Percentiles rank a stretch among this genome's conserved stretches.
Evolutionary conservation across 2,329 filamentous ascomycete species (phyloP).

Genomic region (Emmonsiellopsis sp.): DNA sequence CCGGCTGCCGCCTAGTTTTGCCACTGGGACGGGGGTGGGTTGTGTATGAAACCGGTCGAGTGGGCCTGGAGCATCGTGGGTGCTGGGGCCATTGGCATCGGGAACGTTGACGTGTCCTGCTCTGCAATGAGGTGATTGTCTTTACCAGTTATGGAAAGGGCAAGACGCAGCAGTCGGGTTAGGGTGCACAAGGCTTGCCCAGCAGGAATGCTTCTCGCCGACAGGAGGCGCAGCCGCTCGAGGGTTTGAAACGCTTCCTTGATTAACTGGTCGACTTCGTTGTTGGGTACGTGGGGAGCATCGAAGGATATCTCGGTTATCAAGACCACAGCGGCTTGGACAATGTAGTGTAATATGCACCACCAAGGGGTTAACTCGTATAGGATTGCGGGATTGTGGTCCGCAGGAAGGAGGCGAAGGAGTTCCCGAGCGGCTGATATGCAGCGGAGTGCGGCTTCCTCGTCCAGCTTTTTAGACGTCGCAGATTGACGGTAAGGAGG

Average conservation of each 20-base stretch:
- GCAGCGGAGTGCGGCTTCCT: slow-evolving; percentile 21
- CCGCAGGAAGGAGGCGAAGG: slow-evolving; percentile 23
- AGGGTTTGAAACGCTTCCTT: slow-evolving; percentile 22
- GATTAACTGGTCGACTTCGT: slow-evolving; percentile 17
- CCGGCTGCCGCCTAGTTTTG: background rate
- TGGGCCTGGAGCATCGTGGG: background rate
- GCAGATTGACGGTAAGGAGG: slow-evolving; percentile 21
- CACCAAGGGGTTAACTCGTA: slow-evolving; percentile 31
- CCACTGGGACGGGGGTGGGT: background rate
- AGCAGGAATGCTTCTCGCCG: slow-evolving; percentile 20
- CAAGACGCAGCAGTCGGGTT: slow-evolving; percentile 8
- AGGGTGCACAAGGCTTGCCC: slow-evolving; percentile 17
- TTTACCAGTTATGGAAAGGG: slow-evolving; percentile 5
- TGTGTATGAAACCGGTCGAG: background rate
- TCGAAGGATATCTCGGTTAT: slow-evolving; percentile 27
- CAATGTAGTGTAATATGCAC: slow-evolving; percentile 30
- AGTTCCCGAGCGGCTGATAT: slow-evolving; percentile 25
- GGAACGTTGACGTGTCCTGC: background rate
- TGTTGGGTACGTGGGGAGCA: slow-evolving; percentile 14
- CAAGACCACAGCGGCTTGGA: slow-evolving; percentile 28
- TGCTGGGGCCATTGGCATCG: background rate
- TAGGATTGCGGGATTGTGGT: slow-evolving; percentile 15
- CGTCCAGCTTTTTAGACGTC: slow-evolving; percentile 22
- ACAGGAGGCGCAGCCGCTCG: slow-evolving; percentile 24
- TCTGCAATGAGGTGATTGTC: background rate